Evolutionary conservation across 164 flowering plant species (phyloP).

Genomic region (Chimonanthus salicifolius): DNA sequence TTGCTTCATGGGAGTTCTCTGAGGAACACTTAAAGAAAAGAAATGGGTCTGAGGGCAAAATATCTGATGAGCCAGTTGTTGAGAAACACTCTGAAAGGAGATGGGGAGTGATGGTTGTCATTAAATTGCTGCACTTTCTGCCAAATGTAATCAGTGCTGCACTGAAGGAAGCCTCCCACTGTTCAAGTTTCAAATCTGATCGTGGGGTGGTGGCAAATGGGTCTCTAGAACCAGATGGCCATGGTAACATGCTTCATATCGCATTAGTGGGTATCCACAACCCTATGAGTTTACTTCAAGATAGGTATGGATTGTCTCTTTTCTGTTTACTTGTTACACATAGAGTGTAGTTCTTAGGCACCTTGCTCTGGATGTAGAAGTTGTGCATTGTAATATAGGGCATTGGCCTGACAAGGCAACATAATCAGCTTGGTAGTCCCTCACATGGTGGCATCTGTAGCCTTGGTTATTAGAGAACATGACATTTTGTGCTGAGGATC

Average conservation of each 20-base stretch:
- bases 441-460: background rate
- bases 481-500: background rate
- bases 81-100: constrained; percentile 62
- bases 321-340: background rate
- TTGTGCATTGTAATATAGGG: background rate
- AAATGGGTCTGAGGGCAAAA: constrained; percentile 38
- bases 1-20: constrained; percentile 92
- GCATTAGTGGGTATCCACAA: constrained; percentile 91
- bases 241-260: constrained; percentile 91
- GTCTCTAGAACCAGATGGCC: constrained; percentile 31
- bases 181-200: constrained; percentile 10
- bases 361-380: background rate
- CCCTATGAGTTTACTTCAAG: constrained; percentile 95
- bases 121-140: constrained; percentile 87
- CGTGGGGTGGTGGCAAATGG: constrained; percentile 33
- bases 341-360: background rate
- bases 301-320: constrained; percentile 50
- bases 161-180: constrained; percentile 63
- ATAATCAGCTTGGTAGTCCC: background rate
- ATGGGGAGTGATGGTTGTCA: constrained; percentile 98
- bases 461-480: background rate
- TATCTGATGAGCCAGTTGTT: constrained; percentile 23
- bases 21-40: constrained; percentile 73
- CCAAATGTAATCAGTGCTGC: constrained; percentile 66
- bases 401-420: background rate